Evolutionary conservation across 805 yeast genomes (phyloP), one percentile per base, ranked within the genome.

Genomic region (Komagataella phaffii): DNA sequence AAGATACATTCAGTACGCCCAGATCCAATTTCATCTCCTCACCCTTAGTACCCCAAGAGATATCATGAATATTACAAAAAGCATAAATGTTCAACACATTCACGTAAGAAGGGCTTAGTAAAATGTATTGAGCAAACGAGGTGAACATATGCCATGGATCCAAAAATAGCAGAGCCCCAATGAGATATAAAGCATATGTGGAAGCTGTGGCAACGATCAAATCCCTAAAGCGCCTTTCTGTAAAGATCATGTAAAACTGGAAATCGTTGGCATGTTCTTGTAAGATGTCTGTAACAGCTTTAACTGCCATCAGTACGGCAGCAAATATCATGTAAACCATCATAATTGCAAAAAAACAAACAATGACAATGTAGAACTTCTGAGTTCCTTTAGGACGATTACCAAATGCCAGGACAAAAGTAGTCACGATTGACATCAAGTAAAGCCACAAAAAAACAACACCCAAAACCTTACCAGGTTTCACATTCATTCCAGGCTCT

Each of bases 1-100:
- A 74, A 3, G 87, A 63, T 18, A 59, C 75, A 59, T 83, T 86
- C 21, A 96, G 96, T 47, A 83, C 81, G 54, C 97, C 98, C 59
- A 93, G 73, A 65, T 77, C 95, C 68, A 72, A 78, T 62, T 72
- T 80, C 63, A 80, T 75, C 8, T 79, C 80, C 50, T 83, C 88
- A 49, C 96, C 96, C 65, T 90, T 88, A 3, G 96, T 91, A 64
- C 98, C 98, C 98, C 98, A 91, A 6, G 96, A 86, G 49, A 91
- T 82, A 71, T 91, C 99, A 65, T 91, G 96, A 54, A 91, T 84
- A 67, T 91, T 91, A 72, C 97, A 90, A 65, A 91, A 90, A 2
- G 98, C 96, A 67, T 91, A 91, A 55, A 91, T 91, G 65, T 88
- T 89, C 62, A 91, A 72, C 51, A 90, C 91, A 61, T 91, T 90